phyloP scores from a whole-genome alignment of 2,329 filamentous ascomycete species.

The Aureobasidium subglaciale region DNA sequence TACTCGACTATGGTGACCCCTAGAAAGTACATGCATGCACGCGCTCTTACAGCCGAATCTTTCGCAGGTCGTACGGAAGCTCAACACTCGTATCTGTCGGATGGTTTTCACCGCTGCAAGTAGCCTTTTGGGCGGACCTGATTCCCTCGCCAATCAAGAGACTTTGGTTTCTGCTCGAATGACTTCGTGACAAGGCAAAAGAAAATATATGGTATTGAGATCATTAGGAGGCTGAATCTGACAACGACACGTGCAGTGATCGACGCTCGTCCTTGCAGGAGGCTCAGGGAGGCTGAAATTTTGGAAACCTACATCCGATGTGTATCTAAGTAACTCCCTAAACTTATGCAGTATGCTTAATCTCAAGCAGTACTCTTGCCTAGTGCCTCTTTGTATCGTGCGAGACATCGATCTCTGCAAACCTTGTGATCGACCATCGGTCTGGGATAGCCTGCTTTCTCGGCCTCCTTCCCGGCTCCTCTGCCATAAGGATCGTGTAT shows the following conservation, averaged over 20 bases:
- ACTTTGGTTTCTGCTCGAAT: background rate
- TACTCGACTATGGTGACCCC: background rate
- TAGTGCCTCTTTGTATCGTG: constrained; percentile 61
- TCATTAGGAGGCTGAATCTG: background rate
- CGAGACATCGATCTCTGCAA: constrained; percentile 59
- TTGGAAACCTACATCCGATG: too few species aligned
- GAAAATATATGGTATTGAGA: background rate
- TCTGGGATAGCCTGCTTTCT: constrained; percentile 64
- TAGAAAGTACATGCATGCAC: background rate
- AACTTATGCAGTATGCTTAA: too few species aligned
- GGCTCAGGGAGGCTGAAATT: too few species aligned
- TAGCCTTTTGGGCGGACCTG: background rate
- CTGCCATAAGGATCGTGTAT: constrained; percentile 75
- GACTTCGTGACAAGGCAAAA: background rate
- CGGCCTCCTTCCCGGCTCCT: constrained; percentile 52
- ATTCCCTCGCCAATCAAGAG: background rate
- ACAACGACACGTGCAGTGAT: background rate
- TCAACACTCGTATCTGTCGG: background rate
- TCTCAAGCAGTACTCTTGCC: constrained; percentile 41
- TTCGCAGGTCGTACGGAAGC: background rate
- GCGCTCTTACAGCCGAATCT: background rate
- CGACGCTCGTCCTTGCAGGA: background rate
- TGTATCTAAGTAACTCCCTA: too few species aligned
- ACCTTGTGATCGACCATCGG: constrained; percentile 68
- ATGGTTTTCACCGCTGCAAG: constrained; percentile 2